Percentiles rank a stretch among this genome's conserved stretches.
These are phyloP conservation scores for Actinomortierella wolfii DNA, from an alignment of 371 early-diverging fungal genomes.

Conservation along the genomic window DNA sequence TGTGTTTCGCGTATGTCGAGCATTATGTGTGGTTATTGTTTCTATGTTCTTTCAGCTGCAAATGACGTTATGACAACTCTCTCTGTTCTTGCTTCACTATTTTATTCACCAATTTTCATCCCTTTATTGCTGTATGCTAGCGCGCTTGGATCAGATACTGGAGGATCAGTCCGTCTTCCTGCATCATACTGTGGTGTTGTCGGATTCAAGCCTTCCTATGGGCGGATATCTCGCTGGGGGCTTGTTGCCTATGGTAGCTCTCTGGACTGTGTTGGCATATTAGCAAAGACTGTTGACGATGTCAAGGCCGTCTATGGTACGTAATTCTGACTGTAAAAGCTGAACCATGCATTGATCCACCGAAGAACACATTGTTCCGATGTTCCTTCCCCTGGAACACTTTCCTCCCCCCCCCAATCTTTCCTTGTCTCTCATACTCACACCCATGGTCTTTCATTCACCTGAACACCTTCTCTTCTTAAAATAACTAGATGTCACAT, in stretches of 20 bases:
- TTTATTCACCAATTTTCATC: not conserved
- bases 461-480: too few species aligned
- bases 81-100: not conserved
- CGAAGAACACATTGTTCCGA: too few species aligned
- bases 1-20: slow-evolving; percentile 74
- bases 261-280: slow-evolving; percentile 87
- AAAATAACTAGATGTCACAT: slow-evolving; percentile 54
- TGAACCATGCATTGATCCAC: too few species aligned
- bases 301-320: slow-evolving; percentile 60
- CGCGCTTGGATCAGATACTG: slow-evolving; percentile 92
- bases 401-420: too few species aligned
- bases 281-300: slow-evolving; percentile 65
- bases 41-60: too few species aligned
- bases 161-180: slow-evolving; percentile 92
- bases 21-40: not conserved
- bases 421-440: too few species aligned
- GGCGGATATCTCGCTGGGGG: slow-evolving; percentile 86
- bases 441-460: too few species aligned
- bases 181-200: slow-evolving; percentile 93
- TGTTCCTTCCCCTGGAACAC: too few species aligned
- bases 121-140: slow-evolving; percentile 35
- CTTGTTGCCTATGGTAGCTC: slow-evolving; percentile 88
- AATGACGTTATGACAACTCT: too few species aligned
- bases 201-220: slow-evolving; percentile 94
- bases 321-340: too few species aligned